Base-by-base conservation (phyloP, 768 basidiomycete genomes). In the Trametopsis cervina region DNA sequence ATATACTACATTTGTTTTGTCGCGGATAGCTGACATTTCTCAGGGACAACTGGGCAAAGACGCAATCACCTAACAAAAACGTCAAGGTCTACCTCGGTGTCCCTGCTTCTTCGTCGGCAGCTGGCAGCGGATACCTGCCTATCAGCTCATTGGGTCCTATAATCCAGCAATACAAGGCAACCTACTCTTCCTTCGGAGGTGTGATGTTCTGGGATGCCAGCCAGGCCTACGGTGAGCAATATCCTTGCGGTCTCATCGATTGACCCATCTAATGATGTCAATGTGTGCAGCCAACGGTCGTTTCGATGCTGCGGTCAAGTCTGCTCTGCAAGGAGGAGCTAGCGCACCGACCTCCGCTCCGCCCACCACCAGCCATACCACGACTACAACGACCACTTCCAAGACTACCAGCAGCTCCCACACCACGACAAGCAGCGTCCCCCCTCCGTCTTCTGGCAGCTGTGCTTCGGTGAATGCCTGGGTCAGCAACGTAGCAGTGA, bases 21-120 rank as follows among this genome's bases (percentile, higher is more conserved):
- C 38, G n/a, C 2, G 13, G 4, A 29, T n/a, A 27, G n/a, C 18
- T 48, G 13, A 29, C n/a, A n/a, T n/a, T n/a, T n/a, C n/a, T n/a
- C n/a, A 80, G 81, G 82, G 81, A 83, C 54, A 69, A 71, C 59
- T 83, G 80, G 81, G 81, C 83, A 21, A 74, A 75, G 45, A 72
- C 65, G 13, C 66, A 68, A 3, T 81, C 80, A 42, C 74, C 74
- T 0, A 83, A 81, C 66, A 69, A 66, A 50, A 74, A 80, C 53
- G 77, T 82, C 24, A 81, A 81, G 60, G 66, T 85, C 17, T 83
- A 76, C 63, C 76, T 85, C 45, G 82, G 81, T 40, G 80, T 77
- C 22, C 81, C 83, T 4, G 83, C 77, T 3, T 74, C 80, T 7
- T 64, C 66, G 21, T 62, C 71, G 1, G 80, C 81, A 4, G 78